phyloP scores from a whole-genome alignment of 257 asterid species.

The Nicotiana otophora region DNA sequence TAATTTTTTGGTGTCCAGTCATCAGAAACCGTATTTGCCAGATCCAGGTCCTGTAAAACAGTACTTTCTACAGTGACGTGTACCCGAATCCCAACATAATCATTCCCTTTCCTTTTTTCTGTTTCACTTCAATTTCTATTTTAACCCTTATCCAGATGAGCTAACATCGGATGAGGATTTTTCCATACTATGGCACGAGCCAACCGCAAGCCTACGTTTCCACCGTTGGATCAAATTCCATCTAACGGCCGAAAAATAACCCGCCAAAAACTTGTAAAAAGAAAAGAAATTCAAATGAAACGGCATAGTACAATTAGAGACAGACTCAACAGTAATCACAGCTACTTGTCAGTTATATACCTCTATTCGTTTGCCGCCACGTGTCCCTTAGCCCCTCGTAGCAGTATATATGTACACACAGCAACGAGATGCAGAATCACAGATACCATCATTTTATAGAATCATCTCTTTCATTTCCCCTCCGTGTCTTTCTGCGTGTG shows the following conservation, averaged over 20 bases:
- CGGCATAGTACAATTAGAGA: not conserved
- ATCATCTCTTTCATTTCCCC: not conserved
- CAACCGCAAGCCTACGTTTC: not conserved
- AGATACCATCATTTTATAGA: not conserved
- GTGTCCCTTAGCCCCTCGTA: not conserved
- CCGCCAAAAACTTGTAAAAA: not conserved
- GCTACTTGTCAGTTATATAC: conserved; percentile 17
- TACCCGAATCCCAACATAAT: not conserved
- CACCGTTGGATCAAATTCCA: not conserved
- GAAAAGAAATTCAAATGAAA: not conserved
- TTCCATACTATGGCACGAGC: not conserved
- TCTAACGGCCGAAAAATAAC: not conserved
- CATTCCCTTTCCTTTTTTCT: not conserved
- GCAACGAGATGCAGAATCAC: not conserved
- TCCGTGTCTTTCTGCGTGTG: not conserved
- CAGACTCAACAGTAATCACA: conserved; percentile 5
- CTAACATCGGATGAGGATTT: not conserved
- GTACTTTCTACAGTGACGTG: not conserved
- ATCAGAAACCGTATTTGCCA: not conserved
- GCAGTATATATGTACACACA: not conserved
- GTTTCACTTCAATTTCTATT: not conserved
- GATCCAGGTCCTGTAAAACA: not conserved
- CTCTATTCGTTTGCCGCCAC: conserved; percentile 8
- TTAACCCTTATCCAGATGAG: not conserved
- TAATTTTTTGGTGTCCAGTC: not conserved